phyloP scores from a whole-genome alignment of 2,329 filamentous ascomycete genomes.

The Trichocomaceae sp. region DNA sequence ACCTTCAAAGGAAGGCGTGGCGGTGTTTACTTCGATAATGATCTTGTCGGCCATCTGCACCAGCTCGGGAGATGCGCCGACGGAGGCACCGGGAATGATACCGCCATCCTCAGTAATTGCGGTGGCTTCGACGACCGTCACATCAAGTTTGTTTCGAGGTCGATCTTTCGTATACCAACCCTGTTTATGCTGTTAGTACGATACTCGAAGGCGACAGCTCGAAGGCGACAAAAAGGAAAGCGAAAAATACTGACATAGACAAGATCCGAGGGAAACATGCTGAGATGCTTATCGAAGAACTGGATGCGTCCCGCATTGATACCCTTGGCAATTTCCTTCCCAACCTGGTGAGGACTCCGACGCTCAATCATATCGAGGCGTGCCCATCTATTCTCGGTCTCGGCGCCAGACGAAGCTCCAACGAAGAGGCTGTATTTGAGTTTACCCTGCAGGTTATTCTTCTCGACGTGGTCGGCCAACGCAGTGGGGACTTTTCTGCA shows the following conservation, averaged over 20 bases:
- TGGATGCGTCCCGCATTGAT: conserved; percentile 85
- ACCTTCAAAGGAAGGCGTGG: conserved; percentile 76
- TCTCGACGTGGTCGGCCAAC: conserved; percentile 81
- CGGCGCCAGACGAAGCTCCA: conserved; percentile 79
- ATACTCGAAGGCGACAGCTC: no score
- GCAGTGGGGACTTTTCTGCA: conserved; percentile 72
- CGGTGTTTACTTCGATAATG: conserved; percentile 87
- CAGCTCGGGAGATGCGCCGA: conserved; percentile 78
- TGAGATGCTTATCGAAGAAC: conserved; percentile 90
- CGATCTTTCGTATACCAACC: conserved; percentile 80
- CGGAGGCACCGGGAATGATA: conserved; percentile 78
- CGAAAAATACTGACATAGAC: conserved; percentile 55
- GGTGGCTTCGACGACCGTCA: conserved; percentile 77
- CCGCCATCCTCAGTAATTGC: conserved; percentile 85
- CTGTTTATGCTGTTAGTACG: conserved; percentile 27
- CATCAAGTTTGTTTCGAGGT: conserved; percentile 66
- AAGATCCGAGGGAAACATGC: conserved; percentile 83
- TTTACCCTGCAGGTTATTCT: conserved; percentile 76
- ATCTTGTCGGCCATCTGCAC: conserved; percentile 89
- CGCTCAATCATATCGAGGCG: conserved; percentile 82
- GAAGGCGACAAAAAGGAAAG: background rate
- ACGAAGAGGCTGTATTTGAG: conserved; percentile 83
- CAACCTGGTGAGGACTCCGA: conserved; percentile 78
- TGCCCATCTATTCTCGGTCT: conserved; percentile 92
- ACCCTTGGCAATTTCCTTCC: conserved; percentile 81